Evolutionary conservation across 2,329 filamentous ascomycete species (phyloP), one percentile per base, ranked within the genome.

Genomic region (Penicillium hordei): DNA sequence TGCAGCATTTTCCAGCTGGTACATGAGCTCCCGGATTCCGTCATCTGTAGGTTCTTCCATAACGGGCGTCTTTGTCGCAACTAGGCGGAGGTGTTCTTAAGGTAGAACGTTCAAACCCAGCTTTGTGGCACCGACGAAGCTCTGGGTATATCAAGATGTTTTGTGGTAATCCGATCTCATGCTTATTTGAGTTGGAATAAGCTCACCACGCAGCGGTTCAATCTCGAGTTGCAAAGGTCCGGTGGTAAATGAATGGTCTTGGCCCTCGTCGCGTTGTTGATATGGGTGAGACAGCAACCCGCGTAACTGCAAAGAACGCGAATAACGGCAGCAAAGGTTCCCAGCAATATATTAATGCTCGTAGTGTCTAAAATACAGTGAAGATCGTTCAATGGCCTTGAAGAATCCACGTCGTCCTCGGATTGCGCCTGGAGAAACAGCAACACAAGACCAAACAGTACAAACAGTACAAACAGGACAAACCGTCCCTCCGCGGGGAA

Each of bases 1-100:
- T 3, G 94, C 88, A 31, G 93, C 91, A 69, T 92, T 89, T 73
- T 96, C 91, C 43, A 97, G 82, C 34, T 90, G 86, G 38, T 82
- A 83, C 69, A 89, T 86, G 60, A 95, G 80, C 70, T 91, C 88
- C 54, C 69, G 72, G 48, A 76, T 68, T 43, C 70, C 72, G 2
- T 76, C 74, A 38, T 73, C 70, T 1, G 70, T 75, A 49, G 73
- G 72, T 48, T 48, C 49, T 33, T 68, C 69, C 75, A 78, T 77
- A 49, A 39, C 64, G 45, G 23, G 21, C 33, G 46, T 57, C 33
- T 13, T 39, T n/a, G 31, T 45, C 33, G 39, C 33, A 39, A 43
- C 2, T 29, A 25, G 13, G 39, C 10, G 19, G 31, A 44, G 17
- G 27, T 42, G 31, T 17, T 56, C 9, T 4, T 4, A 10, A n/a